phyloP scores from a whole-genome alignment of 148 eudicot species.

The Nyssa sinensis region DNA sequence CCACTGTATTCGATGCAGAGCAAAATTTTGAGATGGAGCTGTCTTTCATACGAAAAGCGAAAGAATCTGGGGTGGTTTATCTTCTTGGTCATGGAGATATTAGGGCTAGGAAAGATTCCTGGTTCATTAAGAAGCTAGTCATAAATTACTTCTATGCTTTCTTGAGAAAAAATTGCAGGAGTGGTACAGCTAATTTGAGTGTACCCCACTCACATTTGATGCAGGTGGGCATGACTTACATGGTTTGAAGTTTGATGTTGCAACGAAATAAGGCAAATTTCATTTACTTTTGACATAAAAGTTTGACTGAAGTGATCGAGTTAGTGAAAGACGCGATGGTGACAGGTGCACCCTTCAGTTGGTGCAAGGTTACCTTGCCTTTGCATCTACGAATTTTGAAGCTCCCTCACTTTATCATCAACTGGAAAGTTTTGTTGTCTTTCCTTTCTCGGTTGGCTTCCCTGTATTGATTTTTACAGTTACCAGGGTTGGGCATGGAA shows the following conservation, averaged over 20 bases:
- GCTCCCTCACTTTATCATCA: constrained; percentile 5
- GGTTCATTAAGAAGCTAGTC: constrained; percentile 90
- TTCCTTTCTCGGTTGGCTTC: background rate
- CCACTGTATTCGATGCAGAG: constrained; percentile 47
- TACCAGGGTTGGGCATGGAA: constrained; percentile 2
- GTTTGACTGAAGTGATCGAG: constrained; percentile 9
- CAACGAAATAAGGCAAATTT: background rate
- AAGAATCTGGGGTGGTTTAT: constrained; percentile 89
- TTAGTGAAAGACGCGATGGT: constrained; percentile 1
- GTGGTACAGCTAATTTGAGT: constrained; percentile 84
- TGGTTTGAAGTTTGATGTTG: constrained; percentile 74
- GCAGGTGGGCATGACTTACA: constrained; percentile 96
- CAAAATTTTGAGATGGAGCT: constrained; percentile 88
- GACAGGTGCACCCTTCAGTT: background rate
- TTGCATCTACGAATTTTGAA: constrained; percentile 9
- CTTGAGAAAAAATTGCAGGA: constrained; percentile 84
- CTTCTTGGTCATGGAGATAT: constrained; percentile 97
- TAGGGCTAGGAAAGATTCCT: constrained; percentile 91
- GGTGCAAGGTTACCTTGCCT: background rate
- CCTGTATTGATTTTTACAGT: constrained; percentile 12
- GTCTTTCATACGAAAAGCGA: constrained; percentile 75
- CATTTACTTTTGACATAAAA: background rate
- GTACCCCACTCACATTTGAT: constrained; percentile 89
- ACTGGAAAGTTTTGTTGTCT: constrained; percentile 17
- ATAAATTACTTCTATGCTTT: constrained; percentile 93